Evolutionary conservation across 129 eudicot genomes (phyloP).

Genomic region (Ambrosia trifida): DNA sequence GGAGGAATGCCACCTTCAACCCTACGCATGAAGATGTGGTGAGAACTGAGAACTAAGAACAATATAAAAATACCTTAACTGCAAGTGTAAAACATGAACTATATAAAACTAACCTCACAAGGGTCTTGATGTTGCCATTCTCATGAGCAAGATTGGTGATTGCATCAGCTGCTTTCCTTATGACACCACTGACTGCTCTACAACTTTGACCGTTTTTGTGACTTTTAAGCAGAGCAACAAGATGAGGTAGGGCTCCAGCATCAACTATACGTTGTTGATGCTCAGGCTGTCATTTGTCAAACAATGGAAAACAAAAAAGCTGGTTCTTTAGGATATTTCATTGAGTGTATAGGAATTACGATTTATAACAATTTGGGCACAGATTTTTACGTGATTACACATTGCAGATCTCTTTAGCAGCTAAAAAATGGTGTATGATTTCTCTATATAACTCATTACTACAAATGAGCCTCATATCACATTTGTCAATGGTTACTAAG

Average conservation of each 20-base stretch:
- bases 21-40: constrained; percentile 40
- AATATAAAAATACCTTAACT: background rate
- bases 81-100: background rate
- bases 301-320: background rate
- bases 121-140: constrained; percentile 74
- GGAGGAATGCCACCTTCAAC: constrained; percentile 95
- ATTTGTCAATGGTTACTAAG: background rate
- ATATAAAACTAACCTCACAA: constrained; percentile 59
- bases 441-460: constrained; percentile 6
- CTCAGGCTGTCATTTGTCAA: constrained; percentile 84
- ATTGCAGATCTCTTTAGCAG: background rate
- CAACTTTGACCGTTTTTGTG: constrained; percentile 38
- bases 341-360: background rate
- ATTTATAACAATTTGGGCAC: background rate
- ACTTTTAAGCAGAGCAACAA: constrained; percentile 72
- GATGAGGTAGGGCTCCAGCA: constrained; percentile 89
- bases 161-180: constrained; percentile 92
- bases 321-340: background rate
- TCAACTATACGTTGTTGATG: constrained; percentile 86
- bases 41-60: constrained; percentile 3
- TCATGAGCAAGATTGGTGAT: constrained; percentile 97
- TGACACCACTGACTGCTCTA: constrained; percentile 63
- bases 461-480: constrained; percentile 7
- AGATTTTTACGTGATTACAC: background rate
- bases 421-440: background rate